Conservation (phyloP, 495 filamentous ascomycete species). For the Saxispiralis lemnorum region DNA sequence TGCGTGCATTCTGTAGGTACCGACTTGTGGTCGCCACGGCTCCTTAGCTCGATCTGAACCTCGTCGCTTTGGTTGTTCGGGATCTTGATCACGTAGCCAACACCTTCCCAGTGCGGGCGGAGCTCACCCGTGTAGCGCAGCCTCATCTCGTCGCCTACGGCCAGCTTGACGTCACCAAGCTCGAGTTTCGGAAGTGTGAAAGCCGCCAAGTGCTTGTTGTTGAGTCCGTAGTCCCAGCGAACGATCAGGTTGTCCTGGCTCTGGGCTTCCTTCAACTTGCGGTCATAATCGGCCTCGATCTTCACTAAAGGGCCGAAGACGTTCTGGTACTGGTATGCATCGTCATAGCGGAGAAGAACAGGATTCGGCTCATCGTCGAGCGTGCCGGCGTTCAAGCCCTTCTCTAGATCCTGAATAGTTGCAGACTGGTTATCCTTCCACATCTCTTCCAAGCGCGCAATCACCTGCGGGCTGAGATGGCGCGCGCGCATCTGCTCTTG, state of each 20-base stretch:
- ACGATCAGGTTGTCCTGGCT: constrained; percentile 88
- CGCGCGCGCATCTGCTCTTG: constrained; percentile 89
- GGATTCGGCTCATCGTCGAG: constrained; percentile 91
- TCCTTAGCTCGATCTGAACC: constrained; percentile 84
- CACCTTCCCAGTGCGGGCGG: constrained; percentile 87
- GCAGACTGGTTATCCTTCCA: constrained; percentile 93
- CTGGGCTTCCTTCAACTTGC: constrained; percentile 95
- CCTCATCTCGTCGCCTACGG: constrained; percentile 96
- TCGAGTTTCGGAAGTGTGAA: constrained; percentile 95
- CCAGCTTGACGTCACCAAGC: constrained; percentile 91
- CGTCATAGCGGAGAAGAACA: constrained; percentile 86
- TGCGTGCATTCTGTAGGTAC: constrained; percentile 95
- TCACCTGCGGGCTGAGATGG: constrained; percentile 86
- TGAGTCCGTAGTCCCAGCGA: constrained; percentile 88
- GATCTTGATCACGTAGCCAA: constrained; percentile 98
- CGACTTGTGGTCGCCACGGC: constrained; percentile 78
- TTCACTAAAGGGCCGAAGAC: constrained; percentile 97
- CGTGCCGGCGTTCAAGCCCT: constrained; percentile 46
- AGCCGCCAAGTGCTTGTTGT: constrained; percentile 93
- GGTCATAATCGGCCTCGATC: constrained; percentile 99
- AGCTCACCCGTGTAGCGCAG: constrained; percentile 91
- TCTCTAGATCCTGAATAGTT: constrained; percentile 83
- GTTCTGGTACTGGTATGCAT: constrained; percentile 97
- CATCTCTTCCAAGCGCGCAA: constrained; percentile 93
- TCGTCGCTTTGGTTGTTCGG: constrained; percentile 98